Conservation (phyloP, 2,329 filamentous ascomycete species). For the Zopfia rhizophila region DNA sequence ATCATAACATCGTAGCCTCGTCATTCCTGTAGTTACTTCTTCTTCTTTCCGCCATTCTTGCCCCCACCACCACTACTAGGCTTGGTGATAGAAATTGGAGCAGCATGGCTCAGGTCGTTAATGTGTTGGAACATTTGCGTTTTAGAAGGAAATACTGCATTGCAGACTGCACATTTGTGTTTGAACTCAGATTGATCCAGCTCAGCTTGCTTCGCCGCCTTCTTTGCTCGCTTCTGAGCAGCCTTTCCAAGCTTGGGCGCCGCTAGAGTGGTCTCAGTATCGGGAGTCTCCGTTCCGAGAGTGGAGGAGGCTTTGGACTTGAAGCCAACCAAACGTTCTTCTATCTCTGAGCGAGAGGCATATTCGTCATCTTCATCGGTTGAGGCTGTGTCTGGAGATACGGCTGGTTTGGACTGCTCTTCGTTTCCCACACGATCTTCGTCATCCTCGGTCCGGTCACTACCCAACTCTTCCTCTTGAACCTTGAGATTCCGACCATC, state of each 20-base stretch:
- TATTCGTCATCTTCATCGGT: slow-evolving; percentile 48
- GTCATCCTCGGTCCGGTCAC: slow-evolving; percentile 24
- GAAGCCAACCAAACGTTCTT: slow-evolving; percentile 42
- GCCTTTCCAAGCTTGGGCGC: slow-evolving; percentile 59
- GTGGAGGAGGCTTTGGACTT: slow-evolving; percentile 19
- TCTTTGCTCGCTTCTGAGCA: slow-evolving; percentile 59
- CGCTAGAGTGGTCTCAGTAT: slow-evolving; percentile 7
- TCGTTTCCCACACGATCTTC: slow-evolving; percentile 21
- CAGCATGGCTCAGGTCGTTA: slow-evolving; percentile 72
- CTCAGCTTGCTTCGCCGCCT: slow-evolving; percentile 54
- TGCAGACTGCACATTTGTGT: slow-evolving; percentile 81
- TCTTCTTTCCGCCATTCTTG: slow-evolving; percentile 25
- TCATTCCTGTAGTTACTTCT: slow-evolving; percentile 22
- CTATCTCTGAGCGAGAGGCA: slow-evolving; percentile 47
- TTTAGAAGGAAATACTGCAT: slow-evolving; percentile 79
- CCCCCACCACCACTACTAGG: slow-evolving; percentile 12
- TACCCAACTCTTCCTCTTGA: slow-evolving; percentile 31
- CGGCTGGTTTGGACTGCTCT: slow-evolving; percentile 46
- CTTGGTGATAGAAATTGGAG: slow-evolving; percentile 46
- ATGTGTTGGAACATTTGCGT: slow-evolving; percentile 80
- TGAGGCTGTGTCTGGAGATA: slow-evolving; percentile 10
- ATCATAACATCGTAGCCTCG: not conserved
- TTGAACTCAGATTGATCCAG: slow-evolving; percentile 48
- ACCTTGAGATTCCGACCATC: slow-evolving; percentile 12
- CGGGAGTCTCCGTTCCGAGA: slow-evolving; percentile 13